A percentile compares a stretch with the other conserved stretches of the same genome.
Conservation (phyloP, 1,284 basidiomycete genomes). For the Microbotryum saponariae region DNA sequence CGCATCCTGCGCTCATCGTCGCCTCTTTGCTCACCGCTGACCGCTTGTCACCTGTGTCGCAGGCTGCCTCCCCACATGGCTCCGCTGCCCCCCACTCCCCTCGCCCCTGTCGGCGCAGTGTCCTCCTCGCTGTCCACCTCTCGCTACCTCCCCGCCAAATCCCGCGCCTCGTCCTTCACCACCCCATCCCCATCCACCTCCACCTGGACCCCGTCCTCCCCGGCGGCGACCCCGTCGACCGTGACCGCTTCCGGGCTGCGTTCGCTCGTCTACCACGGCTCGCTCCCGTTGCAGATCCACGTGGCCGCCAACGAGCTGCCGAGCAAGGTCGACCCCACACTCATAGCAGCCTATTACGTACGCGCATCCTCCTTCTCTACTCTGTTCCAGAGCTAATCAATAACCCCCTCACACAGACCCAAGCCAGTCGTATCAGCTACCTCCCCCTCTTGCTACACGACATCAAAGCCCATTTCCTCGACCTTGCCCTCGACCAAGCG, state of each 20-base stretch:
- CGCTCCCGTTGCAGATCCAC: conserved; percentile 72
- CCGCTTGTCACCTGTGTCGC: not conserved
- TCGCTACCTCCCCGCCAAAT: no score
- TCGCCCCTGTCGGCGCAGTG: not conserved
- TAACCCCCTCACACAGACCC: conserved; percentile 42
- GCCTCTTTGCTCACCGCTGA: no score
- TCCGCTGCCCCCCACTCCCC: not conserved
- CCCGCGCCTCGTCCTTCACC: not conserved
- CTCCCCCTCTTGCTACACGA: conserved; percentile 81
- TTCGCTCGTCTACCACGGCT: conserved; percentile 72
- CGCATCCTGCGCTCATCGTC: no score
- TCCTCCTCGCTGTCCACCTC: not conserved
- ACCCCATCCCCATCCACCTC: not conserved
- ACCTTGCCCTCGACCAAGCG: conserved; percentile 77
- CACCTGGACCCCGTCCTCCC: not conserved
- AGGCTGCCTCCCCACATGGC: not conserved
- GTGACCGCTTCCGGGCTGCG: conserved; percentile 51
- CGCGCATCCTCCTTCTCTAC: conserved; percentile 32
- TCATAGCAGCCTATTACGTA: conserved; percentile 55
- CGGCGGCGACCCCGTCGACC: not conserved
- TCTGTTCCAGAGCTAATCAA: conserved; percentile 42
- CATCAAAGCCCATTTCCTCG: conserved; percentile 73
- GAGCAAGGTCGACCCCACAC: conserved; percentile 57
- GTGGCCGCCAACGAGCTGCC: conserved; percentile 77
- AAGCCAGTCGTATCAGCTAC: conserved; percentile 79